phyloP scores from a whole-genome alignment of 176 grass and related monocot species.

The Zizania latifolia region DNA sequence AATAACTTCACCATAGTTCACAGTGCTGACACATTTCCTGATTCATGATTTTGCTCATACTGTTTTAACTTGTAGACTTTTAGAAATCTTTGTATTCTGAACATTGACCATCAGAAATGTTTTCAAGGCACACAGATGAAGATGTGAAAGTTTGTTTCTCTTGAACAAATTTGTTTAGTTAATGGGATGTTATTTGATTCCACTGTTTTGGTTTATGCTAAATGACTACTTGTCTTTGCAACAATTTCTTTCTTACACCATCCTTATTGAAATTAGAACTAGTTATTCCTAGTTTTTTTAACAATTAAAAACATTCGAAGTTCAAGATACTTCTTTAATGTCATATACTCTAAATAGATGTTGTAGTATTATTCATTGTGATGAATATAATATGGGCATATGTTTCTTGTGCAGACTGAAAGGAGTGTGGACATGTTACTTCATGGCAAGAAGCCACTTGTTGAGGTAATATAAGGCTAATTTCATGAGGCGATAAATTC shows the following conservation, averaged over 20 bases:
- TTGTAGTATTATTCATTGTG: not conserved
- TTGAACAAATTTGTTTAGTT: not conserved
- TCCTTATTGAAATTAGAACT: not conserved
- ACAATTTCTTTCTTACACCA: not conserved
- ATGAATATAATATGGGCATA: not conserved
- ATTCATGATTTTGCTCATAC: not conserved
- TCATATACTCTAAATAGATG: not conserved
- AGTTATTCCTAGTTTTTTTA: not conserved
- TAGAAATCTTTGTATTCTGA: not conserved
- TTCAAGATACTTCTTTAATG: slow-evolving; percentile 1
- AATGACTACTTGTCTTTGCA: not conserved
- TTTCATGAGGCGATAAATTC: slow-evolving; percentile 4
- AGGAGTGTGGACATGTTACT: slow-evolving; percentile 90
- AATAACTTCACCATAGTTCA: not conserved
- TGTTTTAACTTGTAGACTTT: not conserved
- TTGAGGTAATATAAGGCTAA: slow-evolving; percentile 50
- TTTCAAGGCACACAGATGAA: not conserved
- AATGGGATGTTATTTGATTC: not conserved
- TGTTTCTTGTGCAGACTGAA: slow-evolving; percentile 68
- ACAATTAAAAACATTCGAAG: not conserved
- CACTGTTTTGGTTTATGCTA: not conserved
- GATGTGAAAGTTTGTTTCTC: not conserved
- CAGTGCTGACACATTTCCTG: not conserved
- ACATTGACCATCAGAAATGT: slow-evolving; percentile 1
- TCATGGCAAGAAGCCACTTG: slow-evolving; percentile 79